phyloP scores from a whole-genome alignment of 2,329 filamentous ascomycete species.

The Apiospora arundinis region DNA sequence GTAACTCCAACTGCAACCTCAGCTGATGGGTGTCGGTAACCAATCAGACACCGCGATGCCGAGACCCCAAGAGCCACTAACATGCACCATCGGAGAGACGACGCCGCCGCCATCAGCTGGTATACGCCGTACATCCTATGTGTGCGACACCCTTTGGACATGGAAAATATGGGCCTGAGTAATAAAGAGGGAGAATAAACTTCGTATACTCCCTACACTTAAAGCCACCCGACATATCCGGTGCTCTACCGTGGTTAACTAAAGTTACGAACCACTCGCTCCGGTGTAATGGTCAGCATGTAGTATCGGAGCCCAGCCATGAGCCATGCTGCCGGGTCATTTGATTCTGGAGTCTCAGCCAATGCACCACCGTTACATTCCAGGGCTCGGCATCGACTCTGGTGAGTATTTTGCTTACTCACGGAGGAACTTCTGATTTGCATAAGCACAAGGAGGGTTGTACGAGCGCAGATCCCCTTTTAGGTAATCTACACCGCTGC shows the following conservation, averaged over 20 bases:
- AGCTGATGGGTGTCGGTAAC: not conserved
- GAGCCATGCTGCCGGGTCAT: conserved; percentile 9
- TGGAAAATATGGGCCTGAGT: not conserved
- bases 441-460: not conserved
- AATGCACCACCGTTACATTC: not conserved
- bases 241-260: not conserved
- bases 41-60: not conserved
- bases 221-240: not conserved
- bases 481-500: not conserved
- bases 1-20: not conserved
- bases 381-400: not conserved
- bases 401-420: not conserved
- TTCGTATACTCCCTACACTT: not conserved
- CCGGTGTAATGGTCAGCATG: not conserved
- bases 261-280: not conserved
- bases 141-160: not conserved
- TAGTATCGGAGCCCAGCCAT: not conserved
- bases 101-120: not conserved
- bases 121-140: not conserved
- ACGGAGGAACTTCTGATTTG: not conserved
- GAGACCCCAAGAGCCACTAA: not conserved
- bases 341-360: not conserved
- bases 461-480: not conserved
- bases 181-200: not conserved
- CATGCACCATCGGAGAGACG: not conserved